phyloP scores from a whole-genome alignment of 2,329 filamentous ascomycete species.

The Pseudocercospora fijiensis region DNA sequence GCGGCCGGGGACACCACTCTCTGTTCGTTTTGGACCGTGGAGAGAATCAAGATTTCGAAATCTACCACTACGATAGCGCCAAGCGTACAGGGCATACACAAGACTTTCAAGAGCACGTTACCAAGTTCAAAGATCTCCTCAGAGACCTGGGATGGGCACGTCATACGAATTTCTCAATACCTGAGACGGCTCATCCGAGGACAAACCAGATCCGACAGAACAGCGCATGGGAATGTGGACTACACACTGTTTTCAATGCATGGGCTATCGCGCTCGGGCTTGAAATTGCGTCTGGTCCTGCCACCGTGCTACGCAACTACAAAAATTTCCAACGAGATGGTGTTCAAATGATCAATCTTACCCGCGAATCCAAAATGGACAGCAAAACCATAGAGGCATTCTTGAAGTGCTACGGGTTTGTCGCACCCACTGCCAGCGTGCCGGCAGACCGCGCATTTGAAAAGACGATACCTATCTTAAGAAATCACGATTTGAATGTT shows the following conservation, averaged over 20 bases:
- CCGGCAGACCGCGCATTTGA: conserved; percentile 13
- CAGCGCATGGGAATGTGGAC: conserved; percentile 16
- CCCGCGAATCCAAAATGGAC: conserved; percentile 14
- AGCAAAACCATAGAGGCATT: conserved; percentile 17
- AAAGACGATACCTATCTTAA: conserved; percentile 4
- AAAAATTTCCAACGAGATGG: conserved; percentile 2
- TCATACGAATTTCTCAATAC: not conserved
- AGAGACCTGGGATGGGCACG: conserved; percentile 2
- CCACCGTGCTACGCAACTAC: not conserved
- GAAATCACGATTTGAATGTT: not conserved
- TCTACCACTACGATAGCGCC: conserved; percentile 11
- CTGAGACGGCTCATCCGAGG: not conserved
- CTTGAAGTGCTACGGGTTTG: conserved; percentile 17
- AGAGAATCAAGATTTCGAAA: not conserved
- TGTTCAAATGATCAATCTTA: conserved; percentile 12
- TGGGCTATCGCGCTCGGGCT: conserved; percentile 21
- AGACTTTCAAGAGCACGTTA: not conserved
- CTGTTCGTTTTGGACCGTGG: not conserved
- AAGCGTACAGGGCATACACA: not conserved
- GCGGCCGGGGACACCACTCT: conserved; percentile 2
- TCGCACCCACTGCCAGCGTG: not conserved
- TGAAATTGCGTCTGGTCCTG: conserved; percentile 4
- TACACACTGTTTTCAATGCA: conserved; percentile 17
- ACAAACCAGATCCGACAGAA: not conserved
- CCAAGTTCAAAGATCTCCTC: not conserved